Base-by-base conservation (phyloP, 441 rosid genomes). In the Populus hybrid region DNA sequence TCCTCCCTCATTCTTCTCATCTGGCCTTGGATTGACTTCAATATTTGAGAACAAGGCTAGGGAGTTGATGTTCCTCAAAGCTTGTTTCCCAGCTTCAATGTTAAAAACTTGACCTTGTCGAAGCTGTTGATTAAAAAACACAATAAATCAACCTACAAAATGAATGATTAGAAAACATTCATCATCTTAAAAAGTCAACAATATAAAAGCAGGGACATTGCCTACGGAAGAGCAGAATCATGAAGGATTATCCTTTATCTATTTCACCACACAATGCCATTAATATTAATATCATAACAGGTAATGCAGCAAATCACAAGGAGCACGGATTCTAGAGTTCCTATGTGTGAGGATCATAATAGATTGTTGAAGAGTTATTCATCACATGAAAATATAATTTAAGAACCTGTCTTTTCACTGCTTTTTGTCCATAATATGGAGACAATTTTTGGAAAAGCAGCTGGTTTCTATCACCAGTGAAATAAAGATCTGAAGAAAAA, bases 1-100 rank as follows among this genome's bases (percentile, higher is more conserved):
- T 63, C 98, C 98, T 59, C 97, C 98, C 77, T 90, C 99, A 35
- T 86, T 92, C 87, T 96, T 92, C 88, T 96, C 99, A 82, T 92
- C 99, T 69, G 92, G 94, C 54, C 90, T 89, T 70, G 99, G 98
- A 76, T 94, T 95, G 61, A 95, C 99, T 86, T 93, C 98, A 63
- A 94, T 94, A 77, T 95, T 94, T 16, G 98, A 91, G 87, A 95
- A 91, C 76, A 95, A 80, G 57, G 93, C 88, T 23, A 95, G 61
- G 0, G 97, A 85, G 80, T 94, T 95, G 80, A 94, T 89, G 84
- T 91, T 95, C 80, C 93, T 87, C 59, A 93, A 90, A 72, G 97
- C 98, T 88, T 92, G 93, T 73, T 89, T 95, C 77, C 97, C 99
- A 73, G 94, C 97, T 84, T 93, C 95, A 75, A 93, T 94, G 89